Base-by-base conservation (phyloP, 2,329 filamentous ascomycete species). In the Pseudogymnoascus sp. region DNA sequence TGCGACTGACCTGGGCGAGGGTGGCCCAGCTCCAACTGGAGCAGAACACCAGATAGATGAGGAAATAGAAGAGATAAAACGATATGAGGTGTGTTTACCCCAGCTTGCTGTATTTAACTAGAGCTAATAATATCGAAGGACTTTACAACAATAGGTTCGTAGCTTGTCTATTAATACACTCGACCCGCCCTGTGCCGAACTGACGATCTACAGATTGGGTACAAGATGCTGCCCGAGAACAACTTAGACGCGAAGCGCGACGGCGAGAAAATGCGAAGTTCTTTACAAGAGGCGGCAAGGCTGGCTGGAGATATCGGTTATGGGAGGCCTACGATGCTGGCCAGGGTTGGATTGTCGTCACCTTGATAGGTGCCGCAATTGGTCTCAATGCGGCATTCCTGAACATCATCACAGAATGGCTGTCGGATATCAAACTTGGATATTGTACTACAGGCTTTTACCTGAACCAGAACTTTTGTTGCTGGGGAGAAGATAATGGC, bases 271-370 rank as follows among this genome's bases (percentile, higher is more conserved):
- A 88, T 6, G 86, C 84, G 2, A 86, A 90, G 65, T 89, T 90
- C 75, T 87, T 91, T 66, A 82, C 85, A 62, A 79, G 83, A 65
- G 84, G 84, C 35, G 85, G 88, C 33, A 82, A 86, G 66, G 78
- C 78, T 62, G 89, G 89, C 65, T 98, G 93, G 92, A 83, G 90
- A 73, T 84, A 90, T 66, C 90, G 88, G 71, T 76, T 96, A 35
- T 86, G 85, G 78, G 90, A 95, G 74, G 90, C 90, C 31, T 99
- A 98, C 75, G 93, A 98, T 76, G 95, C 95, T 10, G 95, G 91
- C 2, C 95, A 99, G 77, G 93, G 91, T 22, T 99, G 95, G 95
- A 93, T 99, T 64, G 95, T 99, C 59, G 89, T 99, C 63, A 98
- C 91, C 22, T 81, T 99, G 66, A 93, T 99, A 63, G 83, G 95